phyloP scores from a whole-genome alignment of 306 rosid genomes.

The Fragaria ananassa region DNA sequence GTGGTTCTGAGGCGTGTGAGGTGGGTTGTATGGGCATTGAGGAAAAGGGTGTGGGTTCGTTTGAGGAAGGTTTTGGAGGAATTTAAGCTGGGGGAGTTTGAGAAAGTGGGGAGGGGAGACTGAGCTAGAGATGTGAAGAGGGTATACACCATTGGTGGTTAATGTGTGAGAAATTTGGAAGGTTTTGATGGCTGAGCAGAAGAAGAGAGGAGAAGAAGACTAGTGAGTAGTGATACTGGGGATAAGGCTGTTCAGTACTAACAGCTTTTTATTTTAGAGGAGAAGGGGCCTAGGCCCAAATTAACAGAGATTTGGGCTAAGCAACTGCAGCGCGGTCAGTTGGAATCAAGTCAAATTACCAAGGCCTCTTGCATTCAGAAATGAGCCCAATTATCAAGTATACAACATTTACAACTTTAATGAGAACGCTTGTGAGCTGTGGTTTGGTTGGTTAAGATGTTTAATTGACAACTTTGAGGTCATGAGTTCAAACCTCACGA shows the following conservation, averaged over 20 bases:
- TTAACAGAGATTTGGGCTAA: neutral
- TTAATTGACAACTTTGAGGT: too few relatives aligned
- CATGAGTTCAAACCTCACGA: too few relatives aligned
- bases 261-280: neutral
- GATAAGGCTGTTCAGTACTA: neutral
- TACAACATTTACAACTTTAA: too few relatives aligned
- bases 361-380: neutral
- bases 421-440: too few relatives aligned
- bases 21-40: conserved; percentile 18
- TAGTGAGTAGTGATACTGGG: neutral
- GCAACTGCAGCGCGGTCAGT: neutral
- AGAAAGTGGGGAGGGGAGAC: conserved; percentile 33
- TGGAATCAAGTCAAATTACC: too few relatives aligned
- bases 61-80: conserved; percentile 28
- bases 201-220: neutral
- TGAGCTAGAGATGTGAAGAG: conserved; percentile 29
- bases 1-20: conserved; percentile 19
- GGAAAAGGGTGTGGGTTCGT: conserved; percentile 34
- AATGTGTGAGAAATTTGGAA: neutral
- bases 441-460: too few relatives aligned
- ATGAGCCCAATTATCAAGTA: neutral
- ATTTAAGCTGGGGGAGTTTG: conserved; percentile 30
- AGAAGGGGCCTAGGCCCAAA: neutral
- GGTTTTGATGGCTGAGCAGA: neutral
- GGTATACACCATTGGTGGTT: conserved; percentile 23